phyloP scores from a whole-genome alignment of 768 basidiomycete genomes.

The Daedaleopsis sinensis region DNA sequence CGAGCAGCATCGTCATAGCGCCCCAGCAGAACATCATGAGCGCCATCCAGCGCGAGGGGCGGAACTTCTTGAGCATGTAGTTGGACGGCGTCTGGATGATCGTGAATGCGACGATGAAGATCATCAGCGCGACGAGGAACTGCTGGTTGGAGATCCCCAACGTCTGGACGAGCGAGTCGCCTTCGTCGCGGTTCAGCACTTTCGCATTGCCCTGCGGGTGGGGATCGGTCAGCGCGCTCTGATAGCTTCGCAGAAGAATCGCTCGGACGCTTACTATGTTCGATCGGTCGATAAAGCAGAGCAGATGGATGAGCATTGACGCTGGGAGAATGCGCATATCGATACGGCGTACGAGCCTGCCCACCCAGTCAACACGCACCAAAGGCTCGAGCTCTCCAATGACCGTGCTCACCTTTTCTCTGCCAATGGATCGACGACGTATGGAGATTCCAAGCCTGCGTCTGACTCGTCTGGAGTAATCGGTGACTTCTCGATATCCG shows the following conservation, averaged over 20 bases:
- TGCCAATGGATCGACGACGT: conserved; percentile 4
- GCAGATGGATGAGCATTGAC: conserved; percentile 39
- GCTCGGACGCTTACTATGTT: conserved; percentile 16
- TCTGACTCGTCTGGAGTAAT: conserved; percentile 1
- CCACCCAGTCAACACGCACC: not conserved
- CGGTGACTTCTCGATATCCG: conserved; percentile 7
- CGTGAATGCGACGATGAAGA: conserved; percentile 44
- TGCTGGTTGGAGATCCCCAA: conserved; percentile 33
- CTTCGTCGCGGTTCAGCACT: conserved; percentile 36
- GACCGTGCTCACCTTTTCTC: conserved; percentile 8
- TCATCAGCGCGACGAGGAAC: conserved; percentile 42
- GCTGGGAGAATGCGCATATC: conserved; percentile 39
- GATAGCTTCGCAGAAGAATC: too few species aligned
- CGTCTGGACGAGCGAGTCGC: conserved; percentile 34
- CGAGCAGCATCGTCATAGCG: conserved; percentile 40
- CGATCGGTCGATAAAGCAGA: conserved; percentile 30
- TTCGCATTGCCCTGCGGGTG: conserved; percentile 34
- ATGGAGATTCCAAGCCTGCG: not conserved
- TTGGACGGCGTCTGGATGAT: conserved; percentile 45
- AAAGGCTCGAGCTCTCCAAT: too few species aligned
- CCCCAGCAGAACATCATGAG: conserved; percentile 45
- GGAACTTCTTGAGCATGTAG: conserved; percentile 40
- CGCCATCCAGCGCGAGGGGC: conserved; percentile 42
- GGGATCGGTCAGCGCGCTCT: too few species aligned
- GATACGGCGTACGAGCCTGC: conserved; percentile 26